Evolutionary conservation across 257 asterid species (phyloP).

Genomic region (Primulina tabacum): DNA sequence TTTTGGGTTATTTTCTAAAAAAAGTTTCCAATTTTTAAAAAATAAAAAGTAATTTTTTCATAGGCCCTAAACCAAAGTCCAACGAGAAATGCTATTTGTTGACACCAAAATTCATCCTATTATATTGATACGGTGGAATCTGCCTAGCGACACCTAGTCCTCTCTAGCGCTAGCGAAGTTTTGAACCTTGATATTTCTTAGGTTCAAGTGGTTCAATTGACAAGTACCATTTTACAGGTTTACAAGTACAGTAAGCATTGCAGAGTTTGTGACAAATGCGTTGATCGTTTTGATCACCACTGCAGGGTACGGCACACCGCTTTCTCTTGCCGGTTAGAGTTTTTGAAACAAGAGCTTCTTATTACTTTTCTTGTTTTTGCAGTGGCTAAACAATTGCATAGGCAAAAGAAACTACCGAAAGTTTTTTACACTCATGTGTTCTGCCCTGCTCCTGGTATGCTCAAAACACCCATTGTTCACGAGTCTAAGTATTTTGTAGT

Average conservation of each 20-base stretch:
- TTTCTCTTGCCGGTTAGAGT: slow-evolving; percentile 7
- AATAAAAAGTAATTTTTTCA: too few relatives aligned
- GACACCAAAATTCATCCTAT: too few relatives aligned
- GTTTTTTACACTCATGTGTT: slow-evolving; percentile 89
- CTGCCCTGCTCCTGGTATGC: slow-evolving; percentile 91
- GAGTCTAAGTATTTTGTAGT: not conserved
- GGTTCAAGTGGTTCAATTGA: not conserved
- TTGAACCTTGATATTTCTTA: not conserved
- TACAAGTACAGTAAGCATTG: slow-evolving; percentile 67
- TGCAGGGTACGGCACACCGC: slow-evolving; percentile 91
- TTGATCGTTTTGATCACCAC: slow-evolving; percentile 54
- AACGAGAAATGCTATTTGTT: too few relatives aligned
- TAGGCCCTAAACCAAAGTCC: too few relatives aligned
- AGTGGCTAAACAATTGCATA: slow-evolving; percentile 99
- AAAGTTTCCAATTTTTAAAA: too few relatives aligned
- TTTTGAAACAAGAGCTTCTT: not conserved
- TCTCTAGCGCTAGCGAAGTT: too few relatives aligned
- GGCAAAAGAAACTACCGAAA: slow-evolving; percentile 91
- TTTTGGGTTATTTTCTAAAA: too few relatives aligned
- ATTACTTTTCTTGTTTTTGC: slow-evolving; percentile 27
- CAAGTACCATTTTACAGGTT: slow-evolving; percentile 54
- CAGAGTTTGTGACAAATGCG: slow-evolving; percentile 63
- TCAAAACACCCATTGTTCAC: slow-evolving; percentile 26
- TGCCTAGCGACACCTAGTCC: too few relatives aligned
- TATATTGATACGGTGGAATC: too few relatives aligned